Conservation (phyloP, 148 eudicot species). For the Vaccinium vitisidaea region DNA sequence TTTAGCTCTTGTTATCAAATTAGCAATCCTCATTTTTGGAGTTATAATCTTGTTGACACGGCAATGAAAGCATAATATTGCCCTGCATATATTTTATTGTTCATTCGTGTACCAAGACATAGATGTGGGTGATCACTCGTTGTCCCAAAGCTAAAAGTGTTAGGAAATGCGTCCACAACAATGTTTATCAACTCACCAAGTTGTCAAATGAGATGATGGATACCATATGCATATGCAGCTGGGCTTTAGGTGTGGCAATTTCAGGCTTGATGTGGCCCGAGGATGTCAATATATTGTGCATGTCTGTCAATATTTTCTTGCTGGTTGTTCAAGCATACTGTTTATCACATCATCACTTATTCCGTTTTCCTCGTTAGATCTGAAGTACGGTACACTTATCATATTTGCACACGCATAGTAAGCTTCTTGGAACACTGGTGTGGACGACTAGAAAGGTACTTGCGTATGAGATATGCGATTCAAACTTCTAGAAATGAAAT, state of each 20-base stretch:
- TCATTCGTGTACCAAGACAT: neutral
- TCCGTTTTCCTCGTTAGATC: neutral
- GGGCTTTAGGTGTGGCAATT: neutral
- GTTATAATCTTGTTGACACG: neutral
- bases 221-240: neutral
- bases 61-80: neutral
- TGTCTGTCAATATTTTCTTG: neutral
- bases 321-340: neutral
- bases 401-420: neutral
- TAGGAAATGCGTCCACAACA: neutral
- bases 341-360: neutral
- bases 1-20: neutral
- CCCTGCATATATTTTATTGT: neutral
- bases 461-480: neutral
- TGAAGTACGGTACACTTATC: neutral
- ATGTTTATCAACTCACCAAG: neutral
- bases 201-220: neutral
- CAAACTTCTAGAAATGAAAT: neutral
- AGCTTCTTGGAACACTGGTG: neutral
- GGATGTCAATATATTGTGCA: neutral
- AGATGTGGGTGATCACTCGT: neutral
- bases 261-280: neutral
- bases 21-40: neutral
- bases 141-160: neutral
- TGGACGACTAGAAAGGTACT: neutral